phyloP scores from a whole-genome alignment of 257 asterid genomes.

The Salvia splendens region DNA sequence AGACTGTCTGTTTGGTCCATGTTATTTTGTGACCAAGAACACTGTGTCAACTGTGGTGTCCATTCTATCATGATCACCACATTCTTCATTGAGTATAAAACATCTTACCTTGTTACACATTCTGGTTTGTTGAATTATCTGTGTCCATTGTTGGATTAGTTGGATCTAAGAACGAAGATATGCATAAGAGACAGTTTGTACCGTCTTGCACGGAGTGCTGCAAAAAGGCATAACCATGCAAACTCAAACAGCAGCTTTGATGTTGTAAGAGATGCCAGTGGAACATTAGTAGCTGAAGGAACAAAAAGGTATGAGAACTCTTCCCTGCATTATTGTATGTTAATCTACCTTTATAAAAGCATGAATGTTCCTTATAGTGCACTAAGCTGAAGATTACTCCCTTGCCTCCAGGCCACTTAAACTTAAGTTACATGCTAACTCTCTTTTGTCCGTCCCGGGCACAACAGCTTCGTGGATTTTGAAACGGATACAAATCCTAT shows the following conservation, averaged over 20 bases:
- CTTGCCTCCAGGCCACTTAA: too few relatives aligned
- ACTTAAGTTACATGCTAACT: slow-evolving; percentile 6
- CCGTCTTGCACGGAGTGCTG: slow-evolving; percentile 94
- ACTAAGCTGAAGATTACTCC: too few relatives aligned
- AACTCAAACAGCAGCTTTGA: slow-evolving; percentile 37
- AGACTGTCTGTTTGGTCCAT: too few relatives aligned
- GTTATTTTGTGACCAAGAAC: neutral
- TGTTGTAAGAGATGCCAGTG: slow-evolving; percentile 48
- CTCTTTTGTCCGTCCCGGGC: slow-evolving; percentile 34
- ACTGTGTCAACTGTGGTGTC: neutral
- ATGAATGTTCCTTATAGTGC: too few relatives aligned
- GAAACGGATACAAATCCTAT: slow-evolving; percentile 84
- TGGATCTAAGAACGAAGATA: slow-evolving; percentile 81
- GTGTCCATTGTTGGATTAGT: slow-evolving; percentile 46
- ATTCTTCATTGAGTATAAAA: neutral
- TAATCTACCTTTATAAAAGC: neutral
- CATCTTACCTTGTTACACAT: slow-evolving; percentile 7
- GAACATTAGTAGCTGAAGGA: slow-evolving; percentile 51
- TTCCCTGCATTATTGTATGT: slow-evolving; percentile 11
- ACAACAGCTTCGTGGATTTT: slow-evolving; percentile 59
- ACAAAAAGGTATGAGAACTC: slow-evolving; percentile 48
- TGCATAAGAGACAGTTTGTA: slow-evolving; percentile 92
- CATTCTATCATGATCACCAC: neutral
- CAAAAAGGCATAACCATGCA: slow-evolving; percentile 63
- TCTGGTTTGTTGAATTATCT: slow-evolving; percentile 21